Evolutionary conservation across 75 land plant genomes (phyloP), one percentile per base, ranked within the genome.

Genomic region (Larix kaempferi): DNA sequence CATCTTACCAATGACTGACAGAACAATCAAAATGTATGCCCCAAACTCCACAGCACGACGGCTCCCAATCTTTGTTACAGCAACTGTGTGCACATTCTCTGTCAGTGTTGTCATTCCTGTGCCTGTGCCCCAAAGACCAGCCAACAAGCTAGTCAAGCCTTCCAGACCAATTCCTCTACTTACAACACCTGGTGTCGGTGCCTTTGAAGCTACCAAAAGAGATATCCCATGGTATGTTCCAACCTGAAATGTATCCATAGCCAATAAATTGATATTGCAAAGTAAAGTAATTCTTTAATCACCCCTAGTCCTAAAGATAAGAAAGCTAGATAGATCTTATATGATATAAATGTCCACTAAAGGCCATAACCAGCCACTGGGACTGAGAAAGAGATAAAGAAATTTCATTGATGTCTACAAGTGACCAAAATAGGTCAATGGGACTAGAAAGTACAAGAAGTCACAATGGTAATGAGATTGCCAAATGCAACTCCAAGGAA

Each of bases 71-170:
- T 90, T 95, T 54, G 99, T 98, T 39, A 83, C 86, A 73, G 86
- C 86, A 37, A 98, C 90, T 1, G 99, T 95, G 73, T 93, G 96
- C 59, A 95, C 84, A 80, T 93, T 98, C 77, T 98, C 99, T 13
- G 94, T 93, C 77, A 98, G 79, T 61, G 99, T 95, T 62, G 91
- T 86, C 39, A 91, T 87, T 1, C 98, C 99, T 77, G 98, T 84
- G 11, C 96, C 98, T 15, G 99, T 84, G 29, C 99, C 99, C 98
- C 98, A 98, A 71, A 98, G 73, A 44, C 99, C 96, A 67, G 98
- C 99, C 33, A 98, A 77, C 3, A 90, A 74, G 75, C 99, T 93
- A 35, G 98, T 87, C 37, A 91, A 62, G 49, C 99, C 99, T 81
- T 95, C 99, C 79, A 98, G 12, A 17, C 90, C 99, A 69, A 98